Conservation (phyloP, 1,284 basidiomycete genomes). For the Boletellus deceptivus region DNA sequence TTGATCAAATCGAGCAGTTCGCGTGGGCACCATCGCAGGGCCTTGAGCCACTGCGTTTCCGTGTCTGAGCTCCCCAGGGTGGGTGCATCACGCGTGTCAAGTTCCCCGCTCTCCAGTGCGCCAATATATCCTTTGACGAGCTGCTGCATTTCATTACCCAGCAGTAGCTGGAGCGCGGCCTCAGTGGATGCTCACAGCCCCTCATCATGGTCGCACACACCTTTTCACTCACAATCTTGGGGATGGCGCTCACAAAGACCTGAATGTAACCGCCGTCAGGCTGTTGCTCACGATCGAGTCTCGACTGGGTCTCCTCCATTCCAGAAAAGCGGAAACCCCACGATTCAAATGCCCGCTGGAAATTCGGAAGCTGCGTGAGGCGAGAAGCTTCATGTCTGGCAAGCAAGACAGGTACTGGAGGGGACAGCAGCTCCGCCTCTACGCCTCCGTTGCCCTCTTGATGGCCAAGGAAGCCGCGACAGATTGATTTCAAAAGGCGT, state of each 20-base stretch:
- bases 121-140: conserved; percentile 66
- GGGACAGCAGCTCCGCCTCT: conserved; percentile 43
- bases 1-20: conserved; percentile 81
- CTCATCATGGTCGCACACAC: conserved; percentile 35
- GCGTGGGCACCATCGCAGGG: conserved; percentile 75
- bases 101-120: conserved; percentile 36
- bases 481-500: conserved; percentile 69
- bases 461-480: conserved; percentile 57
- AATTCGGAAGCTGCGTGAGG: conserved; percentile 41
- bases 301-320: conserved; percentile 27
- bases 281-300: conserved; percentile 20
- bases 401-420: conserved; percentile 59
- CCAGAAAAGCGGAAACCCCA: conserved; percentile 74
- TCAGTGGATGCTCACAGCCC: conserved; percentile 4
- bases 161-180: conserved; percentile 48
- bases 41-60: conserved; percentile 61
- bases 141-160: conserved; percentile 62
- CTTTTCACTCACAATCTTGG: conserved; percentile 68
- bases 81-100: conserved; percentile 17
- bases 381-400: conserved; percentile 57
- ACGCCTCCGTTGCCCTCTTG: conserved; percentile 34
- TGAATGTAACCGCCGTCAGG: conserved; percentile 49
- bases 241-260: conserved; percentile 55
- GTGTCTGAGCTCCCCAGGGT: conserved; percentile 25
- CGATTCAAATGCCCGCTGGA: conserved; percentile 50